These are phyloP conservation scores for Diaporthe ilicicola DNA, from an alignment of 2,329 filamentous ascomycete species.

Conservation along the genomic window DNA sequence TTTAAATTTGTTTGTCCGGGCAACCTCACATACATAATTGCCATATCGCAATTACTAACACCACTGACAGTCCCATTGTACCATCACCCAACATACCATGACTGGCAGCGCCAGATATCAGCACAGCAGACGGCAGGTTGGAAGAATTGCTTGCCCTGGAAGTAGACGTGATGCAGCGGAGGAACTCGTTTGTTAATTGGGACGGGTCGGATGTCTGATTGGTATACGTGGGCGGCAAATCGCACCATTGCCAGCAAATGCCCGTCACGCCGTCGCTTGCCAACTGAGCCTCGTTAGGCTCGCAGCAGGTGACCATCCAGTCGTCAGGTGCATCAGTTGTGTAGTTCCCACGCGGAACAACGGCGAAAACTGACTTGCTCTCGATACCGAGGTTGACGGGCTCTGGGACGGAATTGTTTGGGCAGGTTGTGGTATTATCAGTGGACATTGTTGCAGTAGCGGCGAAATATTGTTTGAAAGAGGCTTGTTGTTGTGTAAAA, in stretches of 20 bases:
- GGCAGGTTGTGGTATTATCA: neutral
- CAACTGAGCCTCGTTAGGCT: neutral
- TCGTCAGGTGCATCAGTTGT: neutral
- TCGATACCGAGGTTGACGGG: neutral
- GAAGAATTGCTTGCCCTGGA: neutral
- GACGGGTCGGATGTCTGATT: neutral
- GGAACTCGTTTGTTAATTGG: neutral
- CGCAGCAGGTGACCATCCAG: neutral
- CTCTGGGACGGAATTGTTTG: neutral
- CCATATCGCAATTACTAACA: neutral
- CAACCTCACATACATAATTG: neutral
- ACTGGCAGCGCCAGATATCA: neutral
- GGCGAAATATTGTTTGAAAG: neutral
- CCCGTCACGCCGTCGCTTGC: neutral
- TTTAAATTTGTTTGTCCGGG: too few relatives aligned
- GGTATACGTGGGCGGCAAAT: neutral
- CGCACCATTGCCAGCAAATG: constrained; percentile 1
- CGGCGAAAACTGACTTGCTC: neutral
- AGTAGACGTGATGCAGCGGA: neutral
- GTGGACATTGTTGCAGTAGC: neutral
- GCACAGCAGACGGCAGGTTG: neutral
- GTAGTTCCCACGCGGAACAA: neutral
- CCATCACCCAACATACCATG: neutral
- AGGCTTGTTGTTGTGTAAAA: too few relatives aligned
- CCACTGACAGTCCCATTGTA: neutral